Evolutionary conservation across 345 rosid genomes (phyloP).

Genomic region (Citrus maxima): DNA sequence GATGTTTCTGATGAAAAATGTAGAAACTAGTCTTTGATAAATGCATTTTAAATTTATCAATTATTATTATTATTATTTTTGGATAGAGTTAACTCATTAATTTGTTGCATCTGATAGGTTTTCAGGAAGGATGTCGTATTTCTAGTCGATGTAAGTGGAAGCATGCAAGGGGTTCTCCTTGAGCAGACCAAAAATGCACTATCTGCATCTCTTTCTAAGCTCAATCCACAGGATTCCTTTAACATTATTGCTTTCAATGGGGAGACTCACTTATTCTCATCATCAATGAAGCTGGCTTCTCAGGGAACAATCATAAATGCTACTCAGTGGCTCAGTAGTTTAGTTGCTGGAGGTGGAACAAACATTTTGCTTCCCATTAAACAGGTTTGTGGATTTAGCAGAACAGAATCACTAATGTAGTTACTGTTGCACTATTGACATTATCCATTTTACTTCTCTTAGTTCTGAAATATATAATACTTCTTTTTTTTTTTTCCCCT

Average conservation of each 20-base stretch:
- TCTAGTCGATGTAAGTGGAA: slow-evolving; percentile 76
- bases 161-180: slow-evolving; percentile 73
- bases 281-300: slow-evolving; percentile 65
- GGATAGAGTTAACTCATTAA: background rate
- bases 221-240: slow-evolving; percentile 68
- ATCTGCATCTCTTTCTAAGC: slow-evolving; percentile 45
- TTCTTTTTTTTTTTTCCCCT: background rate
- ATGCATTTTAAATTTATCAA: background rate
- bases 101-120: slow-evolving; percentile 40
- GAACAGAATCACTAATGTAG: background rate
- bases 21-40: background rate
- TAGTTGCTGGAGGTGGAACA: slow-evolving; percentile 65
- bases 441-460: background rate
- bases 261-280: slow-evolving; percentile 53
- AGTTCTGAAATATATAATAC: background rate
- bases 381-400: slow-evolving; percentile 41
- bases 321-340: slow-evolving; percentile 58
- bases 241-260: slow-evolving; percentile 86
- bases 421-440: background rate
- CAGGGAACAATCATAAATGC: slow-evolving; percentile 48
- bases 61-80: no score
- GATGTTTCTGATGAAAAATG: background rate
- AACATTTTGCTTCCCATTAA: slow-evolving; percentile 60
- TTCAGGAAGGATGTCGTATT: slow-evolving; percentile 73
- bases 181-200: slow-evolving; percentile 62